Evolutionary conservation across 495 filamentous ascomycete genomes (phyloP), one percentile per base, ranked within the genome.

Genomic region (Elaphomyces granulatus): DNA sequence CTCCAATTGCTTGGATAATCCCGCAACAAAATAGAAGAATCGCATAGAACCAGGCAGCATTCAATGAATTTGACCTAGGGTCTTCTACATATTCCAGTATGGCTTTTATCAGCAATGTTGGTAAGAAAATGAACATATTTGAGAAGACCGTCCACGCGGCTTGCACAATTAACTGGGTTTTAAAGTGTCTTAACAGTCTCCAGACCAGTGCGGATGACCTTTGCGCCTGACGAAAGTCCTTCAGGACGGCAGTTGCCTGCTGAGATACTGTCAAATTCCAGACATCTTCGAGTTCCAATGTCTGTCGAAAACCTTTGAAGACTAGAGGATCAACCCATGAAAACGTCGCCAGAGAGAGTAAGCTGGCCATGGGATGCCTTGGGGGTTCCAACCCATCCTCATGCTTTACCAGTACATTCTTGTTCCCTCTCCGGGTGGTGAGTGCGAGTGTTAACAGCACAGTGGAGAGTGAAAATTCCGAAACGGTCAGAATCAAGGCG

Each of bases 31-130:
- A 86, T 6, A 99, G 74, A 3, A 95, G 68, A 32, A 88, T 83
- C 18, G 95, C 88, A 53, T 87, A 94, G 28, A 99, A 73, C 92
- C 92, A 99, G 4, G 92, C 83, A 9, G 93, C 87, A 56, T 90
- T 94, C 21, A 72, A 65, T 1, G 92, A 87, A 0, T 81, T 81
- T 7, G 69, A 69, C 3, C 71, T 67, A 1, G 92, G 88, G 44
- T 82, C 66, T 57, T 99, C 84, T 12, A 96, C 79, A 50, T 94
- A 95, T 53, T 94, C 77, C 16, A 99, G 66, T 46, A 99, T 95
- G 3, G 80, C 80, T 50, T 83, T 83, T 15, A 99, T 74, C 7
- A 99, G 71, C 15, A 99, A 67, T 2, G 88, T 99, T 1, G 92
- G 92, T 12, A 78, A 76, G 60, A 96, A 96, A 1, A 83, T 85